phyloP scores from a whole-genome alignment of 129 eudicot species.

The Flaveria brownii region DNA sequence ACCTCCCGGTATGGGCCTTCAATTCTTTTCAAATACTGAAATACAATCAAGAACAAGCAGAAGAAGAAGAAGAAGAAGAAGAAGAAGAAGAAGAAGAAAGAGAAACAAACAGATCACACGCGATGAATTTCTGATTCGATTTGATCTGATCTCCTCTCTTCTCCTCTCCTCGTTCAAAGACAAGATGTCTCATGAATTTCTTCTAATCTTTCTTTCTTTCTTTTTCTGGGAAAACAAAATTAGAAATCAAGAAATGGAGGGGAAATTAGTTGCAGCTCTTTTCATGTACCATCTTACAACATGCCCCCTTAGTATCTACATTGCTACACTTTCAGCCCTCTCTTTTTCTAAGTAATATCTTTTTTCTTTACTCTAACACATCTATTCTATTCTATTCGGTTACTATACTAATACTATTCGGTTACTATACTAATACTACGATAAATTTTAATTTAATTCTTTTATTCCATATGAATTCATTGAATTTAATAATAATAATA shows the following conservation, averaged over 20 bases:
- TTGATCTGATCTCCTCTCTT: neutral
- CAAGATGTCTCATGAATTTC: neutral
- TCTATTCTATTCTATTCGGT: too few species aligned
- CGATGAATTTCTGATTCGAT: too few species aligned
- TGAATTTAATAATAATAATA: too few species aligned
- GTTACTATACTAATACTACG: too few species aligned
- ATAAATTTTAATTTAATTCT: too few species aligned
- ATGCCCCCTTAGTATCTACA: neutral
- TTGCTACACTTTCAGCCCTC: neutral
- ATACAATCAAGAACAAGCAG: conserved; percentile 16
- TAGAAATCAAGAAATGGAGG: conserved; percentile 42
- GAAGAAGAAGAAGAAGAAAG: conserved; percentile 15
- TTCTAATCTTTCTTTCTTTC: neutral
- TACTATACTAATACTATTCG: too few species aligned
- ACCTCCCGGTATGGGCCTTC: too few species aligned
- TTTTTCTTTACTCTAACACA: too few species aligned
- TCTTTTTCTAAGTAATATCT: too few species aligned
- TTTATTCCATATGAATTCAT: too few species aligned
- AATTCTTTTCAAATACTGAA: too few species aligned
- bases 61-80: conserved; percentile 18
- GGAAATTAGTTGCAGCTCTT: conserved; percentile 52
- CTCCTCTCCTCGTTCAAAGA: conserved; percentile 25
- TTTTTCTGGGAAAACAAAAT: conserved; percentile 34
- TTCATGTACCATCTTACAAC: neutral
- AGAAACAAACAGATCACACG: conserved; percentile 28